Evolutionary conservation across 1,139 yeast genomes (phyloP).

Genomic region (Taphrina pruni): DNA sequence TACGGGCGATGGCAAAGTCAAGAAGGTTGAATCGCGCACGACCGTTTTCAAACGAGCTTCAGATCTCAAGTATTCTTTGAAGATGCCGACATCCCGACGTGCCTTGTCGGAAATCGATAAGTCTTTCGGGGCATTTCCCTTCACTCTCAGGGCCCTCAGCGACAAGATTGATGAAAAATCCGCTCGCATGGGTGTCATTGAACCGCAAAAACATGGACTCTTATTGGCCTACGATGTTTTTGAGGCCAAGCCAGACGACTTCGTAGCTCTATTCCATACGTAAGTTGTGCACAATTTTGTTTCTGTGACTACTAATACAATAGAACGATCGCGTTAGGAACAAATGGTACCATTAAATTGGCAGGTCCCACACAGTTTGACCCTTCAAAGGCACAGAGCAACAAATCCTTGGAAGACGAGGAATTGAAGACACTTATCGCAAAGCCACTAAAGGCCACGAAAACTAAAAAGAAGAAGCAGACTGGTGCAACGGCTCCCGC

Average conservation of each 20-base stretch:
- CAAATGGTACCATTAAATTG: constrained; percentile 71
- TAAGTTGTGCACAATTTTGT: constrained; percentile 1
- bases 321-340: constrained; percentile 71
- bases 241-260: constrained; percentile 67
- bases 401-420: constrained; percentile 64
- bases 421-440: constrained; percentile 60
- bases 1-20: constrained; percentile 71
- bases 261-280: constrained; percentile 74
- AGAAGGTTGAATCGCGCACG: constrained; percentile 66
- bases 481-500: constrained; percentile 43
- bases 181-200: constrained; percentile 77
- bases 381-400: constrained; percentile 64
- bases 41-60: constrained; percentile 71
- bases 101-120: constrained; percentile 71
- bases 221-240: constrained; percentile 72
- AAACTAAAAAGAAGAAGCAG: constrained; percentile 60
- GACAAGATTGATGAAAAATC: constrained; percentile 65
- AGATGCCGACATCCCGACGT: constrained; percentile 73
- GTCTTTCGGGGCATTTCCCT: constrained; percentile 73
- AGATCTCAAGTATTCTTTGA: constrained; percentile 68
- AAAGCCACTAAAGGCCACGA: constrained; percentile 62
- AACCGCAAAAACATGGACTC: constrained; percentile 72
- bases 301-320: neutral
- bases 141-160: constrained; percentile 64
- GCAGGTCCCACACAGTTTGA: constrained; percentile 61